Evolutionary conservation across 2,329 filamentous ascomycete species (phyloP), one percentile per base, ranked within the genome.

Genomic region (Rhexocercosporidium sp.): DNA sequence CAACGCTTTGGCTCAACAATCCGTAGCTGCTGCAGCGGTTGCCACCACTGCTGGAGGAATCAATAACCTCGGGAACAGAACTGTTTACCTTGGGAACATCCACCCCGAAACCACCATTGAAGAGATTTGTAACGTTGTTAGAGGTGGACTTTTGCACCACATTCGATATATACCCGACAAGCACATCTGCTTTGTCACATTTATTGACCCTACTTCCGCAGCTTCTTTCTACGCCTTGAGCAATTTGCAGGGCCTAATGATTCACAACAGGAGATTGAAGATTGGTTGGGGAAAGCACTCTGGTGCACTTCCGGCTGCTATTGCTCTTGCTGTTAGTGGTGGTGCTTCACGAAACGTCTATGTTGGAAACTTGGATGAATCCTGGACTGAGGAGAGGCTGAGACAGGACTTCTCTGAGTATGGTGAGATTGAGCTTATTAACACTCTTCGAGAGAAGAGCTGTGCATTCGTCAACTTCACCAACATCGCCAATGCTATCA

Each of bases 261-360:
- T 99, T 75, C 96, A 99, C 83, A 99, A 99, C 82, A 89, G 96
- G 71, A 90, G 96, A 62, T 85, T 99, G 73, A 99, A 99, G 87
- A 97, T 99, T 78, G 96, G 96, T 72, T 99, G 96, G 96, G 96
- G 96, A 71, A 99, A 99, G 85, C 96, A 99, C 81, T 99, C 96
- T 4, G 96, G 96, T 68, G 95, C 94, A 73, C 88, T 99, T 29
- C 96, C 96, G 46, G 94, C 96, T 22, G 96, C 96, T 8, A 98
- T 99, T 77, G 95, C 96, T 22, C 84, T 99, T 71, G 96, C 96
- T 56, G 96, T 99, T 62, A 97, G 94, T 74, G 96, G 95, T 62
- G 96, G 96, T 75, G 96, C 96, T 62, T 98, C 96, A n/a, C 89
- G 96, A 70, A 99, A 99, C 77, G 96, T 99, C 31, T 99, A 99